Percentiles rank a stretch among this genome's conserved stretches.
Evolutionary conservation across 306 rosid genomes (phyloP).

Genomic region (Fagus sylvatica): DNA sequence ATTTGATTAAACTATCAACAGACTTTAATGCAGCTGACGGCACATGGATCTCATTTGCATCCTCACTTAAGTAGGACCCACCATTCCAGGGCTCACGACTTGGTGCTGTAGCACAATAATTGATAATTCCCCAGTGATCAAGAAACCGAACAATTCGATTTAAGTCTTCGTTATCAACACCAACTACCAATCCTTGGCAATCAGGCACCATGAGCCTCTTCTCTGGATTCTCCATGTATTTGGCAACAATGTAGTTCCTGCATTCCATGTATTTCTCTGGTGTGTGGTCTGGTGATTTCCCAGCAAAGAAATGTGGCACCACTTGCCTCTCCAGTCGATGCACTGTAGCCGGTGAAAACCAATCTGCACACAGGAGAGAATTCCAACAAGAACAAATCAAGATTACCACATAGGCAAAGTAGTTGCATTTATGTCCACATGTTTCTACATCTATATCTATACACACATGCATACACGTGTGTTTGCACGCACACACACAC

Average conservation of each 20-base stretch:
- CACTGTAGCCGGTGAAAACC: slow-evolving; percentile 92
- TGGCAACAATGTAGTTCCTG: slow-evolving; percentile 79
- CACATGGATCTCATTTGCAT: slow-evolving; percentile 70
- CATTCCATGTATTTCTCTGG: slow-evolving; percentile 96
- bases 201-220: slow-evolving; percentile 65
- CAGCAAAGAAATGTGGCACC: slow-evolving; percentile 95
- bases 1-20: slow-evolving; percentile 85
- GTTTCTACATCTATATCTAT: neutral
- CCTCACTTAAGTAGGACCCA: slow-evolving; percentile 70
- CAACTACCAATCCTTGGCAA: slow-evolving; percentile 54
- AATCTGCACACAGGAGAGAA: slow-evolving; percentile 55
- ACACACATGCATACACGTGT: neutral
- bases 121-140: slow-evolving; percentile 97
- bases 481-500: neutral
- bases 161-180: slow-evolving; percentile 70
- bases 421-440: neutral
- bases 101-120: slow-evolving; percentile 69
- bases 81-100: slow-evolving; percentile 52
- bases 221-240: slow-evolving; percentile 83
- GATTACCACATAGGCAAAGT: neutral
- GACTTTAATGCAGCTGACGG: slow-evolving; percentile 84
- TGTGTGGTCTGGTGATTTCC: slow-evolving; percentile 58
- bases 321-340: slow-evolving; percentile 97
- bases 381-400: slow-evolving; percentile 19
- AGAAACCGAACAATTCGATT: slow-evolving; percentile 82